Percentiles rank a stretch among this genome's conserved stretches.
phyloP scores from a whole-genome alignment of 805 yeast genomes.

The Hanseniaspora thailandica region DNA sequence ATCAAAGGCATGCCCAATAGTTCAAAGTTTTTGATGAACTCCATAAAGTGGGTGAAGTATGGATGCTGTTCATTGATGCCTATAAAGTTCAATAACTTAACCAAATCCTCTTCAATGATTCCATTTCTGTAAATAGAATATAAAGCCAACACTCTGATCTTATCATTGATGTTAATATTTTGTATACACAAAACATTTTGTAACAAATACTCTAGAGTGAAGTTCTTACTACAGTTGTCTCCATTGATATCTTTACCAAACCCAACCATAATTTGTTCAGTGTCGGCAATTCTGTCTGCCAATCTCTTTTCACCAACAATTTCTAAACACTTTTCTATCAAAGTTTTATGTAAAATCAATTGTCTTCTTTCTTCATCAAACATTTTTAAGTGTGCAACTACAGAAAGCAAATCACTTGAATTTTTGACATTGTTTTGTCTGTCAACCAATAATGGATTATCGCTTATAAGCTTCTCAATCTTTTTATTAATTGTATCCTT shows the following conservation, averaged over 20 bases:
- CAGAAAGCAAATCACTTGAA: conserved; percentile 61
- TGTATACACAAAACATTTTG: conserved; percentile 37
- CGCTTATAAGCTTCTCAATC: conserved; percentile 52
- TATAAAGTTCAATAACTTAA: conserved; percentile 52
- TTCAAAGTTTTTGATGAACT: conserved; percentile 47
- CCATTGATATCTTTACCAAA: conserved; percentile 63
- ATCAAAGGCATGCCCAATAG: conserved; percentile 47
- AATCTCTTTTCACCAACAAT: conserved; percentile 47
- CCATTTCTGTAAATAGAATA: conserved; percentile 80
- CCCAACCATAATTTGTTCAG: conserved; percentile 74
- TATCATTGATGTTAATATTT: conserved; percentile 48
- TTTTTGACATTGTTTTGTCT: conserved; percentile 45
- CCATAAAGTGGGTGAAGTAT: conserved; percentile 34
- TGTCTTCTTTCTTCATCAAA: conserved; percentile 57
- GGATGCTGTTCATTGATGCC: conserved; percentile 33
- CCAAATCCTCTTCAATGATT: conserved; percentile 57
- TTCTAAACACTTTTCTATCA: conserved; percentile 54
- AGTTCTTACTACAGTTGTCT: conserved; percentile 37
- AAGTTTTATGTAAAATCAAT: conserved; percentile 45
- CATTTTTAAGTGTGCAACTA: conserved; percentile 58
- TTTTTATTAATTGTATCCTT: conserved; percentile 48
- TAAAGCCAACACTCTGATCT: conserved; percentile 58
- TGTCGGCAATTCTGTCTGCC: conserved; percentile 56
- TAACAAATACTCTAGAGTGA: conserved; percentile 45
- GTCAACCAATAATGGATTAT: conserved; percentile 67